Base-by-base conservation (phyloP, 2,329 filamentous ascomycete species). In the Diaporthe vexans region DNA sequence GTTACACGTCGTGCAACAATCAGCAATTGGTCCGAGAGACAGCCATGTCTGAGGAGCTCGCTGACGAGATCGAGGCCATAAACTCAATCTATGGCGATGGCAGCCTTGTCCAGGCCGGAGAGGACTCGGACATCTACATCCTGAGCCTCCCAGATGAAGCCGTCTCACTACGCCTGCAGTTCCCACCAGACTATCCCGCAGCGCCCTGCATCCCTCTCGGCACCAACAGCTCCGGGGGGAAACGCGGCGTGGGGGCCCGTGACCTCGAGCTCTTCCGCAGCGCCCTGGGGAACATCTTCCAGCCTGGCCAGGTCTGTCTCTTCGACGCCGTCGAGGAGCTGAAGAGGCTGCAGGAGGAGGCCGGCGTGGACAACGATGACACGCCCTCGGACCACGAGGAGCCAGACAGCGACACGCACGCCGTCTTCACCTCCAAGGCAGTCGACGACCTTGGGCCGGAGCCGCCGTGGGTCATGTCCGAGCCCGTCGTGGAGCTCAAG, bases 261-360 rank as follows among this genome's bases (percentile, higher is more conserved):
- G 90, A 95, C 67, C 87, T 95, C n/a, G 88, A 90, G 3, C 83
- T 94, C 3, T 92, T 97, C 73, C 87, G 91, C 40, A 86, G 91
- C 48, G 91, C 93, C 0, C 84, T 98, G 43, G 87, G 86, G 0
- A 85, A 87, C n/a, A 88, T 94, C 6, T 98, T 92, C 82, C 87
- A 89, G 70, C 89, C 91, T 0, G 95, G 95, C 0, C 89, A 91
- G 70, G 95, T 97, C 29, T 98, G 95, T 79, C 85, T 99, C 4
- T 99, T 95, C 79, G 96, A 98, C 81, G 89, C 97, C n/a, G 88
- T 98, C 51, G 95, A 98, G 79, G 93, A 94, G 79, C 85, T 93
- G 77, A 87, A 85, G 73, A 85, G 88, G 70, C 79, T 85, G 26
- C 81, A 82, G 3, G 83, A 84, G 72, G 80, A 79, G 33, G 78